phyloP scores from a whole-genome alignment of 2,329 filamentous ascomycete genomes.

The Hypoxylon rubiginosum region DNA sequence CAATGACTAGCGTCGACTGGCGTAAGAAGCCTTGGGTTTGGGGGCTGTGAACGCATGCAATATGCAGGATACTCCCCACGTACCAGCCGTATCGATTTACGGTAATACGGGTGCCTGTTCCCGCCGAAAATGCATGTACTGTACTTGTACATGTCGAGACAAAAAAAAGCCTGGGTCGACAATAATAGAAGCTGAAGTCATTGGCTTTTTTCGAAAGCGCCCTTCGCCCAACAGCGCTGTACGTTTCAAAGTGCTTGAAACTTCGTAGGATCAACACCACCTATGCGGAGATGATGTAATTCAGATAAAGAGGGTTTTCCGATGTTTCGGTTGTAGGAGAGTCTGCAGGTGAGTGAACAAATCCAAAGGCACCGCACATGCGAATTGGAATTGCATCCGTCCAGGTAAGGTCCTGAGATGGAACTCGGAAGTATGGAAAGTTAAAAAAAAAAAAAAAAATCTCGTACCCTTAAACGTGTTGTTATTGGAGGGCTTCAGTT shows the following conservation, averaged over 20 bases:
- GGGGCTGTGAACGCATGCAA: slow-evolving; percentile 31
- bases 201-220: slow-evolving; percentile 5
- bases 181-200: slow-evolving; percentile 41
- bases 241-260: slow-evolving; percentile 7
- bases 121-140: slow-evolving; percentile 23
- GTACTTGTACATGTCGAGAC: slow-evolving; percentile 18
- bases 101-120: slow-evolving; percentile 33
- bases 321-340: slow-evolving; percentile 11
- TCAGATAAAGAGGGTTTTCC: slow-evolving; percentile 19
- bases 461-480: slow-evolving; percentile 24
- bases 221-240: slow-evolving; percentile 3
- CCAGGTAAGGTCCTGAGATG: not conserved
- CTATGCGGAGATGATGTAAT: slow-evolving; percentile 25
- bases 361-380: not conserved
- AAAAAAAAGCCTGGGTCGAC: slow-evolving; percentile 5
- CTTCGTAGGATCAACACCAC: slow-evolving; percentile 21
- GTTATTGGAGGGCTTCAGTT: slow-evolving; percentile 21
- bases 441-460: not conserved
- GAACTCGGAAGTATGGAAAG: slow-evolving; percentile 1
- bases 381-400: not conserved
- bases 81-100: slow-evolving; percentile 28
- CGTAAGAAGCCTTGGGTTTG: slow-evolving; percentile 25
- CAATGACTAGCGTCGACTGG: too few relatives aligned
- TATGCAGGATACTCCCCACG: slow-evolving; percentile 28
- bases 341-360: too few relatives aligned